phyloP scores from a whole-genome alignment of 1,284 basidiomycete species.

The Boletellus deceptivus region DNA sequence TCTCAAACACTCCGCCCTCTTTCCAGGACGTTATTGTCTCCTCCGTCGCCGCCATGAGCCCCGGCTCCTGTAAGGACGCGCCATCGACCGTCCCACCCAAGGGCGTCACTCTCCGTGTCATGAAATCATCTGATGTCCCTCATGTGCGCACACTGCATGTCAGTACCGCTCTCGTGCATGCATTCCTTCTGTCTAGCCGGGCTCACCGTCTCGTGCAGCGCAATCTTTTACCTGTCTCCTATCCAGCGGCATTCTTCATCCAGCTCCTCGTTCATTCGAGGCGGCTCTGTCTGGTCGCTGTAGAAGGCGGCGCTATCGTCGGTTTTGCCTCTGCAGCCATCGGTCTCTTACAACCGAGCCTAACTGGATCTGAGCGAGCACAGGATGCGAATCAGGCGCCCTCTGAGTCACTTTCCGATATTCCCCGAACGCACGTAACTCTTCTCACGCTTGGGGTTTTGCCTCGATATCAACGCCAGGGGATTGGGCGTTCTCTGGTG shows the following conservation, averaged over 20 bases:
- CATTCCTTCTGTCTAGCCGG: constrained; percentile 2
- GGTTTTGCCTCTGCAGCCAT: constrained; percentile 52
- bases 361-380: not conserved
- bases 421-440: constrained; percentile 38
- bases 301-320: constrained; percentile 35
- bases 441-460: constrained; percentile 60
- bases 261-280: constrained; percentile 50
- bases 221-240: constrained; percentile 44
- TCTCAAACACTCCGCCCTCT: not conserved
- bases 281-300: constrained; percentile 50
- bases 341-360: constrained; percentile 26
- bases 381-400: constrained; percentile 3
- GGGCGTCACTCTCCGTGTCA: constrained; percentile 28
- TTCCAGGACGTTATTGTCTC: not conserved
- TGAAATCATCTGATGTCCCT: constrained; percentile 40
- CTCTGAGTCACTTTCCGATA: constrained; percentile 13
- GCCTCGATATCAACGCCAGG: constrained; percentile 44
- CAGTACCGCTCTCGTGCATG: constrained; percentile 16
- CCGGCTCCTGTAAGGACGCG: not conserved
- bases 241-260: constrained; percentile 52
- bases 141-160: constrained; percentile 48
- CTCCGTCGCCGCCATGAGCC: constrained; percentile 11
- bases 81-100: constrained; percentile 7
- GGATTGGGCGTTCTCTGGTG: constrained; percentile 51
- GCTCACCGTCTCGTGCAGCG: constrained; percentile 27